Evolutionary conservation across 2,329 filamentous ascomycete species (phyloP), one percentile per base, ranked within the genome.

Genomic region (Sporothrix sp.): DNA sequence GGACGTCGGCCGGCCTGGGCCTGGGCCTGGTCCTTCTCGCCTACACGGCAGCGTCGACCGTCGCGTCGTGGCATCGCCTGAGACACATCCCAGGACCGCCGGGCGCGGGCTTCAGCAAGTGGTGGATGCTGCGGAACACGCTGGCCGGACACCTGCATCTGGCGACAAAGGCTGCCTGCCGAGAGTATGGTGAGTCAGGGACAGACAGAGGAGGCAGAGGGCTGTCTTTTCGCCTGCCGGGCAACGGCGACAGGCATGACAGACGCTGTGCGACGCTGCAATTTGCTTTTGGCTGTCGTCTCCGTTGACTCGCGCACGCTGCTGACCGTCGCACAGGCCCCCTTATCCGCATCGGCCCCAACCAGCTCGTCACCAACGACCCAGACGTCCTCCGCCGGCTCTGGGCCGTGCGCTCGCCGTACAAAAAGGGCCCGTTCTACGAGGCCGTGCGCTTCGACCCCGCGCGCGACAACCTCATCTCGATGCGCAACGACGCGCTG

Each of bases 341-440:
- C 30, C 51, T 62, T 33, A 52, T 58, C 13, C 59, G 60, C 49
- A 54, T 62, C 39, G 60, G 58, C 7, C 60, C 60, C 44, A 62
- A 62, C 44, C 52, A 55, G 13, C 54, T 62, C 42, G 58, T 59
- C 7, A 61, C 60, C 30, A 56, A 59, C 46, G 59, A 62, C 27
- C 58, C 59, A 13, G 59, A 60, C 7, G 57, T 58, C 11, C 54
- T 62, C 18, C 60, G 59, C 16, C 55, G 54, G 11, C 61, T 67
- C 56, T 66, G 63, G 52, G 62, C 60, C 18, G 63, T 61, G 32
- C 65, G 64, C 14, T 68, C 66, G n/a, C 55, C 62, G 5, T 68
- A 68, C 56, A 63, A 58, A 23, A 66, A 65, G 50, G 65, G 64
- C 11, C 54, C 62, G 30, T 68, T 66, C 42, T 68, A 68, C 53